Percentiles rank a stretch among this genome's conserved stretches.
Conservation (phyloP, 164 flowering plant species). For the Saururus chinensis region DNA sequence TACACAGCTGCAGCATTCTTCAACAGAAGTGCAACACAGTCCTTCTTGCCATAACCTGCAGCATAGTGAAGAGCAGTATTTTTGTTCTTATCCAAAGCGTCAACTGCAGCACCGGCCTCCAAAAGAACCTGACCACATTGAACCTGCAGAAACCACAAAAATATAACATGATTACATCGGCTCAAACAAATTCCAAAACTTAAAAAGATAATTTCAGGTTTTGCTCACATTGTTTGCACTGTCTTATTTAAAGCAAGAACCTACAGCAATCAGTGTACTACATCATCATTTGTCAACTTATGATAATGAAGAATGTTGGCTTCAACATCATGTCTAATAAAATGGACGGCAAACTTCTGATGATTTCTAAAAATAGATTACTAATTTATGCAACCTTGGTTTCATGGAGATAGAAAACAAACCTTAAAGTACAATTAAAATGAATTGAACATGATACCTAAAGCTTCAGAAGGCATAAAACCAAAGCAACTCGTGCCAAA, state of each 20-base stretch:
- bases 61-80: slow-evolving; percentile 98
- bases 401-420: no score
- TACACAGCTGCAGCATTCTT: slow-evolving; percentile 96
- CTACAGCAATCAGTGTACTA: background rate
- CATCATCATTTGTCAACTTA: background rate
- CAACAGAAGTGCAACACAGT: slow-evolving; percentile 84
- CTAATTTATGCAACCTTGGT: no score
- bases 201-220: no score
- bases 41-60: slow-evolving; percentile 96
- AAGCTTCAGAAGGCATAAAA: no score
- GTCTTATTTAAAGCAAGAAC: background rate
- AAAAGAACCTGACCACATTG: slow-evolving; percentile 75
- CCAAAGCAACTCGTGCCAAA: no score
- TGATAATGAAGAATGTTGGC: no score
- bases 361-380: no score
- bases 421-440: no score
- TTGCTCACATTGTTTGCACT: background rate
- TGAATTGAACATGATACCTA: no score
- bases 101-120: slow-evolving; percentile 81
- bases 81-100: slow-evolving; percentile 85
- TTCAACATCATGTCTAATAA: no score
- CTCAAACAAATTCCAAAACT: background rate
- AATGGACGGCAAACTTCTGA: no score
- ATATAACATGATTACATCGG: background rate
- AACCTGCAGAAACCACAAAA: slow-evolving; percentile 27